Evolutionary conservation across 2,329 filamentous ascomycete genomes (phyloP).

Genomic region (Curvularia verruculosa): DNA sequence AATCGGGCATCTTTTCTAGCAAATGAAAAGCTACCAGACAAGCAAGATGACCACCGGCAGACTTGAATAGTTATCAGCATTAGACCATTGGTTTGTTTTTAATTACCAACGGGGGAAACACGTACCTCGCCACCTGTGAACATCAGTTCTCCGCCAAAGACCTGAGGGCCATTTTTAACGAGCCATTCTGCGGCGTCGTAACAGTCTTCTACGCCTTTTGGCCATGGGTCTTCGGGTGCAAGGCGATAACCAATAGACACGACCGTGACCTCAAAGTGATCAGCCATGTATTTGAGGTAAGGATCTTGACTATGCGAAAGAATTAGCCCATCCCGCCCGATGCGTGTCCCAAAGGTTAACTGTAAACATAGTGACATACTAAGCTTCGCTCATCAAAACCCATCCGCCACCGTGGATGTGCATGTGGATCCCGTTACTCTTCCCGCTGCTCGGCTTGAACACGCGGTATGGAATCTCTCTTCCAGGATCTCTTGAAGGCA

Average conservation of each 20-base stretch:
- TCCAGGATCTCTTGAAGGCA: slow-evolving; percentile 60
- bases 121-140: slow-evolving; percentile 52
- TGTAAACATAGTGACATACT: slow-evolving; percentile 25
- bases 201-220: slow-evolving; percentile 62
- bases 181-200: slow-evolving; percentile 63
- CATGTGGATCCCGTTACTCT: slow-evolving; percentile 56
- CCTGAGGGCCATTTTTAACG: slow-evolving; percentile 53
- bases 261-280: slow-evolving; percentile 56
- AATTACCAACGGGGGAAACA: slow-evolving; percentile 7
- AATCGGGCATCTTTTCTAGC: slow-evolving; percentile 44
- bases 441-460: slow-evolving; percentile 57
- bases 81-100: neutral
- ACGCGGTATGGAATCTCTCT: slow-evolving; percentile 60
- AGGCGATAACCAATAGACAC: slow-evolving; percentile 65
- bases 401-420: slow-evolving; percentile 63
- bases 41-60: slow-evolving; percentile 59
- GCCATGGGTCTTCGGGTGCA: slow-evolving; percentile 65
- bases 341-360: neutral
- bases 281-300: slow-evolving; percentile 58
- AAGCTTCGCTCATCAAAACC: slow-evolving; percentile 51
- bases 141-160: slow-evolving; percentile 52
- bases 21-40: slow-evolving; percentile 57
- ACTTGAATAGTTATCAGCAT: slow-evolving; percentile 35
- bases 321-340: slow-evolving; percentile 5
- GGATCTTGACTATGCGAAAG: slow-evolving; percentile 51